Conservation (phyloP, 2,329 filamentous ascomycete genomes). For the Penicillium polonicum region DNA sequence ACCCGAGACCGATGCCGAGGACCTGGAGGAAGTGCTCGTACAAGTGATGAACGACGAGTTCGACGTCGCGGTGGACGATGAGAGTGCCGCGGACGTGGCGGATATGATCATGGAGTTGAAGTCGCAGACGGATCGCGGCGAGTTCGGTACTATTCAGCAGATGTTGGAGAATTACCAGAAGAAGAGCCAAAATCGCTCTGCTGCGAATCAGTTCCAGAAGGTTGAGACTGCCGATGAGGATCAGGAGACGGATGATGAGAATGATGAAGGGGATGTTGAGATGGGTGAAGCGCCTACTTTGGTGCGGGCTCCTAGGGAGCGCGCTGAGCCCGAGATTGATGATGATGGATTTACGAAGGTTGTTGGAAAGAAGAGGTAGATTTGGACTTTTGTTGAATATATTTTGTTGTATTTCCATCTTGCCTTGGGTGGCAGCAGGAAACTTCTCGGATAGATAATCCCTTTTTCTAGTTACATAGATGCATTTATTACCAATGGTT, state of each 20-base stretch:
- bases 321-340: slow-evolving; percentile 68
- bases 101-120: slow-evolving; percentile 68
- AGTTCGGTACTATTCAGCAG: slow-evolving; percentile 63
- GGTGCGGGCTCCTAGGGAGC: slow-evolving; percentile 60
- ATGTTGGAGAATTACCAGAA: slow-evolving; percentile 53
- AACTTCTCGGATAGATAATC: slow-evolving; percentile 2
- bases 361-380: slow-evolving; percentile 59
- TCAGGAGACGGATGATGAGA: slow-evolving; percentile 58
- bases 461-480: slow-evolving; percentile 13
- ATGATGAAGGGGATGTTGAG: slow-evolving; percentile 56
- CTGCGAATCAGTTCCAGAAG: slow-evolving; percentile 33
- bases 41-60: slow-evolving; percentile 97
- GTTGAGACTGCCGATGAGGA: slow-evolving; percentile 49
- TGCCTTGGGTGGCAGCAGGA: neutral
- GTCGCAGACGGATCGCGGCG: slow-evolving; percentile 62
- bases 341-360: slow-evolving; percentile 81
- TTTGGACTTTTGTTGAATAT: neutral
- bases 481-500: slow-evolving; percentile 3
- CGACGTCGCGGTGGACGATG: slow-evolving; percentile 88
- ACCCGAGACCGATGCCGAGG: slow-evolving; percentile 67
- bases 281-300: slow-evolving; percentile 69
- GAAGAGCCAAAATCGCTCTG: slow-evolving; percentile 41
- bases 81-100: slow-evolving; percentile 73
- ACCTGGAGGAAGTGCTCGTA: slow-evolving; percentile 79
- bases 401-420: neutral